A percentile compares a stretch with the other conserved stretches of the same genome.
Conservation (phyloP, 2,329 filamentous ascomycete genomes). For the Ophiognomonia clavigignenti-juglandacearum region DNA sequence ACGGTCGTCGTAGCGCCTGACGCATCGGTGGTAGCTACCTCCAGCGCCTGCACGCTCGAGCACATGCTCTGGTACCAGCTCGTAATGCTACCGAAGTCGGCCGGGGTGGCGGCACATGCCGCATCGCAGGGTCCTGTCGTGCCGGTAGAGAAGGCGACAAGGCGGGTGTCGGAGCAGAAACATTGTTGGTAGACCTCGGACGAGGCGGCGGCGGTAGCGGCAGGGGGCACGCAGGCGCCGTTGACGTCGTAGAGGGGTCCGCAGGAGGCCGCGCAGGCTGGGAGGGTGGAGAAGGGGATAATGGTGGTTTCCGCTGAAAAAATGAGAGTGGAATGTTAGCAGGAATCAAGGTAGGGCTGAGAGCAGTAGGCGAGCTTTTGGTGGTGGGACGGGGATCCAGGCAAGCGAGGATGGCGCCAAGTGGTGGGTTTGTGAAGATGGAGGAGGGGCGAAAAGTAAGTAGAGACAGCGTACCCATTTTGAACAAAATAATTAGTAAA, state of each 20-base stretch:
- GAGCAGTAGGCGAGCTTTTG: neutral
- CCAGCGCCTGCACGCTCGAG: slow-evolving; percentile 35
- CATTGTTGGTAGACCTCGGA: slow-evolving; percentile 58
- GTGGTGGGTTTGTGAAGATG: neutral
- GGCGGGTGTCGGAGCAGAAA: slow-evolving; percentile 63
- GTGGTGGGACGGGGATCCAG: neutral
- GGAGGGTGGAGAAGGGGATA: slow-evolving; percentile 53
- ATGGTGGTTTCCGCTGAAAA: slow-evolving; percentile 44
- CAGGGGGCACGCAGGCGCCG: slow-evolving; percentile 62
- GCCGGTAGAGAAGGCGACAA: slow-evolving; percentile 53
- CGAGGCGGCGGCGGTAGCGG: slow-evolving; percentile 40
- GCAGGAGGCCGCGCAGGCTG: slow-evolving; percentile 57
- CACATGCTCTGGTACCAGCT: slow-evolving; percentile 70
- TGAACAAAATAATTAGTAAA: too few relatives aligned
- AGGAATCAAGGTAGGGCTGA: too few relatives aligned
- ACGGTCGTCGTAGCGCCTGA: slow-evolving; percentile 25
- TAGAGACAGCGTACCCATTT: slow-evolving; percentile 11
- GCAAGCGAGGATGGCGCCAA: neutral
- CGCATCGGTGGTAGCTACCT: slow-evolving; percentile 20
- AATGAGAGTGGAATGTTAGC: neutral
- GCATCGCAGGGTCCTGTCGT: slow-evolving; percentile 58
- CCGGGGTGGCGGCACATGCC: slow-evolving; percentile 45
- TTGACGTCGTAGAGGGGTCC: slow-evolving; percentile 64
- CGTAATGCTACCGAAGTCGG: slow-evolving; percentile 54
- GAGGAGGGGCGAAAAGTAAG: neutral